A percentile compares a stretch with the other conserved stretches of the same genome.
Conservation (phyloP, 805 yeast genomes). For the Barnettozyma siamensis region DNA sequence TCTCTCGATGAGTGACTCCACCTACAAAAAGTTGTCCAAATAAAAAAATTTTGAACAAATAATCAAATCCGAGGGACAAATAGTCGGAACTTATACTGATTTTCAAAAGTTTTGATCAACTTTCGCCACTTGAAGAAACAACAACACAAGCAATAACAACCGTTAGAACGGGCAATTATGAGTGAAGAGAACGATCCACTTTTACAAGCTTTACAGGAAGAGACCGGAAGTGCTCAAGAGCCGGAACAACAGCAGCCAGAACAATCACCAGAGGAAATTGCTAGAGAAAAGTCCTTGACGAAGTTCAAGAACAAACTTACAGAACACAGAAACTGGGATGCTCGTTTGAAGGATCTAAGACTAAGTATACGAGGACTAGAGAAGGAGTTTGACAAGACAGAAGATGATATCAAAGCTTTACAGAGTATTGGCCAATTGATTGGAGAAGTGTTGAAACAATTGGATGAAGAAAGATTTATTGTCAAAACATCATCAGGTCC, state of each 20-base stretch:
- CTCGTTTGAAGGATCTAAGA: slow-evolving; percentile 78
- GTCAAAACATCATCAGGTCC: slow-evolving; percentile 98
- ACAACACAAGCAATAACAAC: not conserved
- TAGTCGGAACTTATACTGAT: no score
- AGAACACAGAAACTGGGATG: slow-evolving; percentile 94
- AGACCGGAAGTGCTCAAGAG: slow-evolving; percentile 13
- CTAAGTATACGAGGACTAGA: slow-evolving; percentile 79
- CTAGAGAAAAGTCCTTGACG: slow-evolving; percentile 69
- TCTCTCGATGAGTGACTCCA: not conserved
- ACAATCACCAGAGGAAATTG: slow-evolving; percentile 48
- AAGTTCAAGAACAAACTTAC: slow-evolving; percentile 79
- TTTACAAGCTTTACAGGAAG: slow-evolving; percentile 50
- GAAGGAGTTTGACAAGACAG: slow-evolving; percentile 84
- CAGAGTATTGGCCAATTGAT: slow-evolving; percentile 96
- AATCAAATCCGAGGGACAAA: no score
- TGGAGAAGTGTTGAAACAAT: slow-evolving; percentile 93
- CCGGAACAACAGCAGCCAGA: slow-evolving; percentile 17
- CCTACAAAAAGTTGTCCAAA: no score
- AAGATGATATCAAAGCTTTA: slow-evolving; percentile 92
- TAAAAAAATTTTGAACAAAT: no score
- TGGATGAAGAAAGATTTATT: slow-evolving; percentile 90
- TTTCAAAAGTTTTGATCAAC: no score
- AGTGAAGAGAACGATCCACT: slow-evolving; percentile 73
- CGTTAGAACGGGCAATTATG: slow-evolving; percentile 26
- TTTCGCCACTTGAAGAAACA: not conserved